These are phyloP conservation scores for Endothia cerciana DNA, from an alignment of 2,329 filamentous ascomycete species.

Conservation along the genomic window DNA sequence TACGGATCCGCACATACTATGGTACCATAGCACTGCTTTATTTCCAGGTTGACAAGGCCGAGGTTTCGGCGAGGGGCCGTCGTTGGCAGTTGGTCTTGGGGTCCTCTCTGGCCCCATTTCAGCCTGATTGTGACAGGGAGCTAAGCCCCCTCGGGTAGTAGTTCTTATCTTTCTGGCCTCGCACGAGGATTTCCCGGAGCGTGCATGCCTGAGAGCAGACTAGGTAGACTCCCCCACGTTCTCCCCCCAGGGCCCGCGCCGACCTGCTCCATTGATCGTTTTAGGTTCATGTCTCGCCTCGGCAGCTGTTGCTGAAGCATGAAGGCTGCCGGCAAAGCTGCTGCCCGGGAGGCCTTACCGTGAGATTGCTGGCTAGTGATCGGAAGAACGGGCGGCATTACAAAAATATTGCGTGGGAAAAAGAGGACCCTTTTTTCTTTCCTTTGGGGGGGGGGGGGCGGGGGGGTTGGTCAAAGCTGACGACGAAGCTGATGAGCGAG, in stretches of 20 bases:
- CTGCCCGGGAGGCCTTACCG: neutral
- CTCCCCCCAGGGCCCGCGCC: constrained; percentile 17
- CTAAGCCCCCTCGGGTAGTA: constrained; percentile 26
- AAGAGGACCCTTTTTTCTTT: neutral
- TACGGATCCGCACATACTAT: neutral
- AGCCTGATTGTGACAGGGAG: constrained; percentile 8
- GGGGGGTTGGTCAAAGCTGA: neutral
- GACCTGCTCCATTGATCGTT: neutral
- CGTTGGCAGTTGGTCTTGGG: constrained; percentile 1
- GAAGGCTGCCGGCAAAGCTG: neutral
- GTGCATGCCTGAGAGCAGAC: neutral
- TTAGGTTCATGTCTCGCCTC: neutral
- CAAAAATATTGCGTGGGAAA: neutral
- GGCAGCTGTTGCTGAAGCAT: too few relatives aligned
- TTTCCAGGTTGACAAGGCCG: neutral
- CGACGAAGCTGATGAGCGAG: constrained; percentile 7
- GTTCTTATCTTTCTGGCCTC: constrained; percentile 25
- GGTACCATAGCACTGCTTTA: neutral
- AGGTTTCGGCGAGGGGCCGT: constrained; percentile 26
- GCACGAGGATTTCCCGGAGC: constrained; percentile 28
- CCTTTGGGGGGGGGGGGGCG: neutral
- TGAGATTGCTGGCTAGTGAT: neutral
- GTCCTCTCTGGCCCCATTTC: neutral
- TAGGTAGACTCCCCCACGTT: constrained; percentile 26
- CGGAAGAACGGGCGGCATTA: neutral